Conservation (phyloP, 2,329 filamentous ascomycete species). For the Hypoxylon sp. region DNA sequence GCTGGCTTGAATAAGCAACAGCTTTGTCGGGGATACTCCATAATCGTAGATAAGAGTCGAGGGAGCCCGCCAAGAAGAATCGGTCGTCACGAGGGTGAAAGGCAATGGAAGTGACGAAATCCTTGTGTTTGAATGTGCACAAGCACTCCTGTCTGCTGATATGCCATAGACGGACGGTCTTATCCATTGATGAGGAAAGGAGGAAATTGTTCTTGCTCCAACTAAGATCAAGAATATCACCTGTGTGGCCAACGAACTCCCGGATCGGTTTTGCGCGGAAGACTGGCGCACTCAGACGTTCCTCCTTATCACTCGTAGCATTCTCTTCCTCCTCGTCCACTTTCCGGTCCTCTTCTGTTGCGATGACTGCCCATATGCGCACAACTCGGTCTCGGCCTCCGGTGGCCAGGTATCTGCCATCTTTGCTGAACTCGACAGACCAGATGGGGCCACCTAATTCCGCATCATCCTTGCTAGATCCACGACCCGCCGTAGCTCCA, state of each 20-base stretch:
- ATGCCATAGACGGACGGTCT: conserved; percentile 96
- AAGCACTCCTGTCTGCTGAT: conserved; percentile 86
- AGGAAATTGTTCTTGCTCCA: conserved; percentile 99
- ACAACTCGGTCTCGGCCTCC: conserved; percentile 90
- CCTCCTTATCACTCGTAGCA: conserved; percentile 62
- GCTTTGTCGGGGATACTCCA: conserved; percentile 98
- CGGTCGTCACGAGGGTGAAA: conserved; percentile 96
- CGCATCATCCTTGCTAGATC: conserved; percentile 56
- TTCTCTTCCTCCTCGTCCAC: conserved; percentile 79
- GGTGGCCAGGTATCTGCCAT: conserved; percentile 92
- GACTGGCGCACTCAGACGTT: conserved; percentile 88
- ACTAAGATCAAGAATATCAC: conserved; percentile 89
- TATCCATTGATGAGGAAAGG: conserved; percentile 97
- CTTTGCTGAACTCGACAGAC: conserved; percentile 92
- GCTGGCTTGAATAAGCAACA: conserved; percentile 84
- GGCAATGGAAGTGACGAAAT: conserved; percentile 93
- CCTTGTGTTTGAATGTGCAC: conserved; percentile 93
- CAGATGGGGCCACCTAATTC: conserved; percentile 80
- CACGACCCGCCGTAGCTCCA: conserved; percentile 50
- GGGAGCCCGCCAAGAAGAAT: conserved; percentile 94
- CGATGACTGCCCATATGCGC: conserved; percentile 89
- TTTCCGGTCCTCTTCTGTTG: conserved; percentile 82
- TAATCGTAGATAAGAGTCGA: conserved; percentile 88
- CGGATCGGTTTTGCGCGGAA: conserved; percentile 84
- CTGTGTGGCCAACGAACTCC: conserved; percentile 86